Evolutionary conservation across 2,329 filamentous ascomycete species (phyloP).

Genomic region (Chrysoporthe puriensis): DNA sequence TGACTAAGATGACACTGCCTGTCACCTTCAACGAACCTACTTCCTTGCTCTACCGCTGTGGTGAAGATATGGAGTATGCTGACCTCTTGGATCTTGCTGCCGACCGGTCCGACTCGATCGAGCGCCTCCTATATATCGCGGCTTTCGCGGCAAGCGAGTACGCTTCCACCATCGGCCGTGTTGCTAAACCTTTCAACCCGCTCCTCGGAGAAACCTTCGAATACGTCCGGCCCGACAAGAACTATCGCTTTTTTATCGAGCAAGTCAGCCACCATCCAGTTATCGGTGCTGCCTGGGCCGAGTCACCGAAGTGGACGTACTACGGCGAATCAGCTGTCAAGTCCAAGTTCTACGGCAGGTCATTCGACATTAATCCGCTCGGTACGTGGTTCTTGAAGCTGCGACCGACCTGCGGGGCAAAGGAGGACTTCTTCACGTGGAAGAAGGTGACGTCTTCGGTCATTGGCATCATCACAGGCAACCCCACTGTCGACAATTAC

Average conservation of each 20-base stretch:
- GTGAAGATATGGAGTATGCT: conserved; percentile 97
- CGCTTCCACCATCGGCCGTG: conserved; percentile 92
- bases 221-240: conserved; percentile 93
- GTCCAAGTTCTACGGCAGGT: conserved; percentile 97
- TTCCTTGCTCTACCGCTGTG: conserved; percentile 89
- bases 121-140: conserved; percentile 91
- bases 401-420: conserved; percentile 72
- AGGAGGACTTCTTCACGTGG: conserved; percentile 93
- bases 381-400: conserved; percentile 96
- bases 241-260: conserved; percentile 97
- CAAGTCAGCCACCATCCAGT: conserved; percentile 98
- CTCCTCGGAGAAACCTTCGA: conserved; percentile 96
- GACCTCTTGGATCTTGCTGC: conserved; percentile 89
- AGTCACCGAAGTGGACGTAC: conserved; percentile 94
- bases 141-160: conserved; percentile 97
- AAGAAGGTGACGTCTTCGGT: conserved; percentile 98
- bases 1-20: conserved; percentile 99
- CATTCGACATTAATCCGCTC: conserved; percentile 94
- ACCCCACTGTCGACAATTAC: conserved; percentile 96
- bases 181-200: conserved; percentile 98
- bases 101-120: conserved; percentile 82
- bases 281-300: conserved; percentile 89
- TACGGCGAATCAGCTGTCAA: conserved; percentile 94
- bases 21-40: conserved; percentile 99
- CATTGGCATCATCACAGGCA: conserved; percentile 97